Conservation (phyloP, 2,329 filamentous ascomycete species). For the Fusarium heterosporum region DNA sequence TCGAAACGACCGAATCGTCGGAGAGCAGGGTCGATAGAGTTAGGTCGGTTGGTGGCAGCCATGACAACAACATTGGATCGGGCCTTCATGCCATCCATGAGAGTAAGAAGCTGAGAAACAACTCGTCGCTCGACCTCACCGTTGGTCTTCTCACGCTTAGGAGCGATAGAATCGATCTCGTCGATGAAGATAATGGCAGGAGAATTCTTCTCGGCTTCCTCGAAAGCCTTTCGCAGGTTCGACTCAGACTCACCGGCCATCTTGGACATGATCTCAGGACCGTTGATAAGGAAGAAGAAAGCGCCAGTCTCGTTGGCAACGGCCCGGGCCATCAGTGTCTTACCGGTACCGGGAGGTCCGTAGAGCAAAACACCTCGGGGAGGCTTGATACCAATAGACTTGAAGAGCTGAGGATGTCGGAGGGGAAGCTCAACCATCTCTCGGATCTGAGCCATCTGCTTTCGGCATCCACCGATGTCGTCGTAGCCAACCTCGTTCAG, state of each 20-base stretch:
- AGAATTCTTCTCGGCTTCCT: slow-evolving; percentile 99
- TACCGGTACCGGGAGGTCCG: slow-evolving; percentile 98
- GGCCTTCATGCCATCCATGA: slow-evolving; percentile 99
- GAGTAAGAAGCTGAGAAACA: slow-evolving; percentile 93
- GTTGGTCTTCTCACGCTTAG: slow-evolving; percentile 99
- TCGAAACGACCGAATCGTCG: slow-evolving; percentile 99
- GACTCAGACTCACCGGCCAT: slow-evolving; percentile 99
- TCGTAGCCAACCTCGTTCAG: slow-evolving; percentile 99
- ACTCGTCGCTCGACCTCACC: slow-evolving; percentile 99
- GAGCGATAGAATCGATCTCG: slow-evolving; percentile 98
- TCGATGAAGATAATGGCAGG: slow-evolving; percentile 99
- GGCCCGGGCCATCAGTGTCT: slow-evolving; percentile 98
- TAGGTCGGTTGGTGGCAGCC: slow-evolving; percentile 98
- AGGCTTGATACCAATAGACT: slow-evolving; percentile 99
- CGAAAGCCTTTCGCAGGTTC: slow-evolving; percentile 98
- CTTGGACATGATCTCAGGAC: slow-evolving; percentile 99
- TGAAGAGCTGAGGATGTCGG: slow-evolving; percentile 98
- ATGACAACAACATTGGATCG: slow-evolving; percentile 98
- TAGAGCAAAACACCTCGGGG: slow-evolving; percentile 97
- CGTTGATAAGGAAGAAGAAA: slow-evolving; percentile 99
- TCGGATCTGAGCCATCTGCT: slow-evolving; percentile 99
- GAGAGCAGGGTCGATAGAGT: slow-evolving; percentile 97
- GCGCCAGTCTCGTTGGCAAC: slow-evolving; percentile 99
- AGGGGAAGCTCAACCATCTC: slow-evolving; percentile 98
- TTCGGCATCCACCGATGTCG: slow-evolving; percentile 98